Evolutionary conservation across 2,329 filamentous ascomycete species (phyloP).

Genomic region (Endoconidiophora polonica): DNA sequence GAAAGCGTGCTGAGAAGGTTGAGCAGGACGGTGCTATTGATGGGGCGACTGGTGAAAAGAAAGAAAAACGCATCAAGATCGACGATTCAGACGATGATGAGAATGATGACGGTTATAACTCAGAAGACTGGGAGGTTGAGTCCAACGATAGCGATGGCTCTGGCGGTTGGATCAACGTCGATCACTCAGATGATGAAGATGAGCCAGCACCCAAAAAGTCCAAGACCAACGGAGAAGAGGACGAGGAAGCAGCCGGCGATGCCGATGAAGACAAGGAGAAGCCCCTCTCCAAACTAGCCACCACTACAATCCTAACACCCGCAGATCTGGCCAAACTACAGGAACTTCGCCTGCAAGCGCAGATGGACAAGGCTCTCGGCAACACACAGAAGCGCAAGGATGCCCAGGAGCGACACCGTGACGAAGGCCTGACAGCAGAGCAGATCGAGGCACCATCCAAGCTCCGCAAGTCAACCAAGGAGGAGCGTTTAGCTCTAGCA

Average conservation of each 20-base stretch:
- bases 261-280: conserved; percentile 22
- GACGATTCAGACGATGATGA: conserved; percentile 33
- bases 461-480: conserved; percentile 71
- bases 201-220: conserved; percentile 37
- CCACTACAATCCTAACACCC: conserved; percentile 82
- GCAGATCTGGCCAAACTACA: conserved; percentile 90
- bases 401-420: conserved; percentile 46
- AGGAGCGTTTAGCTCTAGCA: conserved; percentile 72
- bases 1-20: conserved; percentile 51
- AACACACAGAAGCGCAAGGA: conserved; percentile 30
- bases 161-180: conserved; percentile 86
- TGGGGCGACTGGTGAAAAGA: conserved; percentile 34
- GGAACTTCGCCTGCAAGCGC: conserved; percentile 62
- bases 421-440: conserved; percentile 78
- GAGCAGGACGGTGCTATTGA: conserved; percentile 45
- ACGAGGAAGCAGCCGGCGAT: conserved; percentile 15
- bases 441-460: conserved; percentile 78
- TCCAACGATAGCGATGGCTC: conserved; percentile 50
- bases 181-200: conserved; percentile 67
- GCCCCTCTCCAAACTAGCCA: conserved; percentile 61
- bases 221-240: conserved; percentile 15
- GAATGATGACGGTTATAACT: conserved; percentile 40
- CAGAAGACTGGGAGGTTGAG: conserved; percentile 43
- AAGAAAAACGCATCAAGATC: conserved; percentile 17
- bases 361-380: conserved; percentile 47